Base-by-base conservation (phyloP, 1,139 yeast species). In the Eremothecium cymbalariae region DNA sequence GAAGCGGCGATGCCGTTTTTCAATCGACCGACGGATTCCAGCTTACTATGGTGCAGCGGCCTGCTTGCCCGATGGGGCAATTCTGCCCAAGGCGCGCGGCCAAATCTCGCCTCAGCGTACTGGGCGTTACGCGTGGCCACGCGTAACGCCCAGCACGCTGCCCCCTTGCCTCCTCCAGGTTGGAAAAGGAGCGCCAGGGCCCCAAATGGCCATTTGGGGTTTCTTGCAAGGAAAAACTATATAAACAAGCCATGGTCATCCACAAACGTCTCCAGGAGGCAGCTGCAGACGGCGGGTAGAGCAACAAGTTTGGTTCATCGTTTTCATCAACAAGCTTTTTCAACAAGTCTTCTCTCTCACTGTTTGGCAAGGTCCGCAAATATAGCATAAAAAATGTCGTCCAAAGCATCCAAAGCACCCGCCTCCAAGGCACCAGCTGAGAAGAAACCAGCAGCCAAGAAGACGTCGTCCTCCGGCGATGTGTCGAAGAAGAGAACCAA, bases 401-500 rank as follows among this genome's bases (percentile, higher is more conserved):
- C 95, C 66, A 85, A 84, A 70, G 90, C 94, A 67, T 95, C 86
- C 71, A 85, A 86, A 82, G 84, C 85, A 76, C 95, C 95, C 63
- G 96, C 97, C 65, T 86, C 95, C 57, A 88, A 88, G 74, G 95
- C 95, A 57, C 95, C 94, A 65, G 95, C 94, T 70, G 94, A 83
- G 68, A 86, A 88, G 81, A 86, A 85, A 73, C 85, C 86, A 65
- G 86, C 85, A 55, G 95, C 95, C 63, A 90, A 88, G 79, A 90
- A 88, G 76, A 86, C 96, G 60, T 74, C 88, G 53, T 58, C 74
- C 38, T 62, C 74, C 44, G 62, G 76, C 45, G 76, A 83, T 44
- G 93, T 78, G 57, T 69, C 78, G 64, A 88, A 86, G 79, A 88
- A 84, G 86, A 86, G 94, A 76, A 65, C 86, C 57, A 90, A 88